Conservation (phyloP, 2,329 filamentous ascomycete species). For the Verticillium dahliae region DNA sequence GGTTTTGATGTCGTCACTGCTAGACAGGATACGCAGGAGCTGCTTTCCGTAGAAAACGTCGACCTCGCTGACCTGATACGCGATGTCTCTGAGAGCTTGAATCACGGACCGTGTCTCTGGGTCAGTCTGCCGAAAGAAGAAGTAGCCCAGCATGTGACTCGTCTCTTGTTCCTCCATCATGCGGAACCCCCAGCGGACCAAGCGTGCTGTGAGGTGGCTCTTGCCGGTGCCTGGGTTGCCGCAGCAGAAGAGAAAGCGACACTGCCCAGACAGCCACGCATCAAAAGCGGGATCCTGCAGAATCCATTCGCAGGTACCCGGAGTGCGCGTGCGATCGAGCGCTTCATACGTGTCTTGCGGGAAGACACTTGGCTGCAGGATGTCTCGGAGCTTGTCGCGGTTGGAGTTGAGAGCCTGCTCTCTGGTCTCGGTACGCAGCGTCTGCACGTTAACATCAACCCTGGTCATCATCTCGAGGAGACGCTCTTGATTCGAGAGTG, state of each 20-base stretch:
- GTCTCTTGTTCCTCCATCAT: conserved; percentile 15
- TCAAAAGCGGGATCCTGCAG: conserved; percentile 29
- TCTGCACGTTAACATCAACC: conserved; percentile 25
- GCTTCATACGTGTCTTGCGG: conserved; percentile 33
- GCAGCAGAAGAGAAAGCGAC: conserved; percentile 33
- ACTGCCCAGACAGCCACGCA: conserved; percentile 29
- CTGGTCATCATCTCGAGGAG: conserved; percentile 22
- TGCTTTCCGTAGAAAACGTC: conserved; percentile 37
- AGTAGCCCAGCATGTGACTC: conserved; percentile 30
- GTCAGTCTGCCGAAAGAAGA: conserved; percentile 41
- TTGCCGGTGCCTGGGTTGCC: conserved; percentile 41
- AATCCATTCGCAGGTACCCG: conserved; percentile 40
- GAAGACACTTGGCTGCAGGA: conserved; percentile 34
- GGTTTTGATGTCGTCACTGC: conserved; percentile 33
- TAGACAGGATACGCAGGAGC: conserved; percentile 24
- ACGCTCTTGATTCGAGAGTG: conserved; percentile 27
- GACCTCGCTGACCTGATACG: conserved; percentile 38
- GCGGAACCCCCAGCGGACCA: conserved; percentile 32
- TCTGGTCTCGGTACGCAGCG: conserved; percentile 24
- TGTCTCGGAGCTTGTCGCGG: conserved; percentile 29
- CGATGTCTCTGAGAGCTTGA: conserved; percentile 37
- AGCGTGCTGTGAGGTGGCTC: conserved; percentile 34
- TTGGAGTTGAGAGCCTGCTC: conserved; percentile 24
- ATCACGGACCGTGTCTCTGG: conserved; percentile 36
- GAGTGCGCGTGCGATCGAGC: conserved; percentile 31